phyloP scores from a whole-genome alignment of 1,139 yeast species.

The Yamadazyma aaseri region DNA sequence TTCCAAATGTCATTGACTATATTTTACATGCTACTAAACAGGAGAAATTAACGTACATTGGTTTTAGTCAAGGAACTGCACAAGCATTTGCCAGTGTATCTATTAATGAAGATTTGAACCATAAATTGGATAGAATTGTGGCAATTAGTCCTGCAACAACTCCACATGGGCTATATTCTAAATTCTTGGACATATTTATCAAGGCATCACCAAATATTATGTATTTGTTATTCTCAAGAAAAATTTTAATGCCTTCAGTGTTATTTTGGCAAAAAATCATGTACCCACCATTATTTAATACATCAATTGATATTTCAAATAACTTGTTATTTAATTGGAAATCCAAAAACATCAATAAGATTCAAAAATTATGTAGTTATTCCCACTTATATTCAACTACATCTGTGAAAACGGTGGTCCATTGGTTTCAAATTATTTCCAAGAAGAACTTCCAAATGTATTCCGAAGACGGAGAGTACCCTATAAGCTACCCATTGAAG shows the following conservation, averaged over 20 bases:
- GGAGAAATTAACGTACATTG: constrained; percentile 64
- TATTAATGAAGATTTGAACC: constrained; percentile 65
- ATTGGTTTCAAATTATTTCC: constrained; percentile 92
- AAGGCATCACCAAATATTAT: constrained; percentile 78
- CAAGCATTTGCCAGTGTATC: constrained; percentile 84
- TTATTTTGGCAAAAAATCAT: constrained; percentile 79
- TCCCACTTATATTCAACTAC: constrained; percentile 88
- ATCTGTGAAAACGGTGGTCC: constrained; percentile 87
- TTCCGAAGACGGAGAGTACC: constrained; percentile 53
- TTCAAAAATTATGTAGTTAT: constrained; percentile 75
- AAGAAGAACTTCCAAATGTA: constrained; percentile 86
- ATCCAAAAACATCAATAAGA: constrained; percentile 61
- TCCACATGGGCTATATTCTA: constrained; percentile 79
- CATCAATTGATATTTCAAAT: constrained; percentile 69
- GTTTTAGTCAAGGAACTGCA: constrained; percentile 91
- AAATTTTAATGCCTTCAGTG: constrained; percentile 72
- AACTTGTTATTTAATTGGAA: constrained; percentile 75
- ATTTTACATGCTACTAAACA: constrained; percentile 26
- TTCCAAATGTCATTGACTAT: constrained; percentile 44
- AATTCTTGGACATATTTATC: constrained; percentile 71
- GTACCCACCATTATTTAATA: constrained; percentile 79
- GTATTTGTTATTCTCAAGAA: constrained; percentile 71
- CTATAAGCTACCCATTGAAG: constrained; percentile 44
- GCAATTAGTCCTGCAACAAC: constrained; percentile 95
- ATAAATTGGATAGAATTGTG: constrained; percentile 66